phyloP scores from a whole-genome alignment of 306 rosid genomes.

The Cucumis cinereus region DNA sequence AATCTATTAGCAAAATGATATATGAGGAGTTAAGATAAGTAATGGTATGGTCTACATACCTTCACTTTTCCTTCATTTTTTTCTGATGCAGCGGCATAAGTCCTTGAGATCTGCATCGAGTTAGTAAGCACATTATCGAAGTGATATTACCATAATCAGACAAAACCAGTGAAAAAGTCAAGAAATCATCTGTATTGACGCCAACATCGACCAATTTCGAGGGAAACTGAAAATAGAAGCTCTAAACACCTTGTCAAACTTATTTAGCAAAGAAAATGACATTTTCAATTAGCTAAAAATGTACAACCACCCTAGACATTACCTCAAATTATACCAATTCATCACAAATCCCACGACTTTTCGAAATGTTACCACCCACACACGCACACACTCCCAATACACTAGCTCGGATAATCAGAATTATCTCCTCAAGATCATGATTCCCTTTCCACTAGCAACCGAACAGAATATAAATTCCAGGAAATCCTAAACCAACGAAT shows the following conservation, averaged over 20 bases:
- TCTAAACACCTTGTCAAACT: neutral
- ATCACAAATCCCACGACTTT: neutral
- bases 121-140: neutral
- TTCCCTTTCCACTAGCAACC: neutral
- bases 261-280: neutral
- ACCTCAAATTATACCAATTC: neutral
- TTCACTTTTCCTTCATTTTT: conserved; percentile 38
- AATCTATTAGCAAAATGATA: neutral
- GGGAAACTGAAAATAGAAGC: neutral
- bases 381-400: neutral
- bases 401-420: neutral
- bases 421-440: neutral
- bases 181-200: neutral
- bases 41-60: conserved; percentile 34
- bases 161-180: neutral
- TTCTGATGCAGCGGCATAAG: conserved; percentile 40
- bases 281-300: neutral
- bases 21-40: neutral
- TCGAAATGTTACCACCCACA: neutral
- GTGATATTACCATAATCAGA: conserved; percentile 6
- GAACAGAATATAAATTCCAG: neutral
- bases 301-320: neutral
- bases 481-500: neutral
- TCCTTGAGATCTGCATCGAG: conserved; percentile 52
- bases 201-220: neutral